Evolutionary conservation across 371 early-diverging fungal genomes (phyloP).

Genomic region (Saksenaea vasiformis): DNA sequence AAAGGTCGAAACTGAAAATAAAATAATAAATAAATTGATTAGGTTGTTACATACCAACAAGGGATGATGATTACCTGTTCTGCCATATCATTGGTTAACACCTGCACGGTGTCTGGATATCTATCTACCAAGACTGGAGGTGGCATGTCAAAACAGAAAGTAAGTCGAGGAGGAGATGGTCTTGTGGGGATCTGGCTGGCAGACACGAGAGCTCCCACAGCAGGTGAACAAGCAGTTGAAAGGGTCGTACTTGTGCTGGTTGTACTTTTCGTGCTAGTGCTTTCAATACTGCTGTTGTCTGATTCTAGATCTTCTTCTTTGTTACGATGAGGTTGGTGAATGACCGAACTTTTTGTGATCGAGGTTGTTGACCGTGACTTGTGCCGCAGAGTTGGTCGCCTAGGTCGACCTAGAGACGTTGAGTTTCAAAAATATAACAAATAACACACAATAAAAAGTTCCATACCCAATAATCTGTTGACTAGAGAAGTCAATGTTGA

Average conservation of each 20-base stretch:
- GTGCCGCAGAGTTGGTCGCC: conserved; percentile 19
- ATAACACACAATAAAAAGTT: neutral
- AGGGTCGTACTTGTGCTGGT: neutral
- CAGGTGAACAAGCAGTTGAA: conserved; percentile 11
- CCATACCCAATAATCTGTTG: conserved; percentile 20
- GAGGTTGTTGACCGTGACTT: conserved; percentile 31
- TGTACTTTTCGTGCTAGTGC: neutral
- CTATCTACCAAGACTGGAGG: conserved; percentile 41
- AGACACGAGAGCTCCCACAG: conserved; percentile 22
- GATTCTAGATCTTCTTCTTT: neutral
- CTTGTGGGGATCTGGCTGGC: conserved; percentile 8
- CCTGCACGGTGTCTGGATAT: conserved; percentile 52
- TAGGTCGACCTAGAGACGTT: neutral
- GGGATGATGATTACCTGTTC: conserved; percentile 36
- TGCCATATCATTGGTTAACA: conserved; percentile 46
- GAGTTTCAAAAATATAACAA: conserved; percentile 7
- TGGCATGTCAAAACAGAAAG: neutral
- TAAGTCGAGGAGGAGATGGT: neutral
- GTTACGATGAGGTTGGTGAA: conserved; percentile 16
- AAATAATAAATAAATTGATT: neutral
- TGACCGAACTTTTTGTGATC: conserved; percentile 27
- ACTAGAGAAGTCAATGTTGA: conserved; percentile 29
- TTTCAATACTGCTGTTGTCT: conserved; percentile 1
- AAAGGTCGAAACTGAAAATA: conserved; percentile 32
- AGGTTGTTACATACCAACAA: neutral